Evolutionary conservation across 306 rosid species (phyloP).

Genomic region (Leucaena leucocephala): DNA sequence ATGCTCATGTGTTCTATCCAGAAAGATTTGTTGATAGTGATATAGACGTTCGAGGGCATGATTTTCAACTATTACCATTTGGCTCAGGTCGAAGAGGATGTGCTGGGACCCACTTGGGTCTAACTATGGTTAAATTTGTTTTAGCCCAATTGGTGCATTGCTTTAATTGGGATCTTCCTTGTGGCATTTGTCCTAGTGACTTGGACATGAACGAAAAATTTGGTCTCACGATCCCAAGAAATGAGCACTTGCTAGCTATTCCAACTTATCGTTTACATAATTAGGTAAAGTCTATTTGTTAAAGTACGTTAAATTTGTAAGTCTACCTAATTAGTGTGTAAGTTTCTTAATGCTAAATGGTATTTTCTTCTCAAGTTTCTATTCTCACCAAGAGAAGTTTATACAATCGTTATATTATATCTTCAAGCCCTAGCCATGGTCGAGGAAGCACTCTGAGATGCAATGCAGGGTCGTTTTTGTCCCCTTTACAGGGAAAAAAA

Average conservation of each 20-base stretch:
- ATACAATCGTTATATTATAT: too few species aligned
- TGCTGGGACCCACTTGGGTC: slow-evolving; percentile 33
- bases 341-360: too few species aligned
- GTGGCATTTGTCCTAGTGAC: not conserved
- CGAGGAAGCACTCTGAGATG: too few species aligned
- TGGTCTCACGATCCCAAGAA: not conserved
- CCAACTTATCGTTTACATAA: slow-evolving; percentile 25
- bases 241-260: slow-evolving; percentile 5
- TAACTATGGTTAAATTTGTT: not conserved
- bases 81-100: slow-evolving; percentile 37
- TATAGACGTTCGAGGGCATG: slow-evolving; percentile 21
- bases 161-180: slow-evolving; percentile 38
- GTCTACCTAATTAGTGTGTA: too few species aligned
- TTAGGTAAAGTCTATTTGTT: not conserved
- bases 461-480: too few species aligned
- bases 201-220: slow-evolving; percentile 39
- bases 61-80: slow-evolving; percentile 35
- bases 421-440: too few species aligned
- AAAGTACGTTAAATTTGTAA: too few species aligned
- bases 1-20: slow-evolving; percentile 25
- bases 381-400: too few species aligned
- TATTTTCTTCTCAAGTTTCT: too few species aligned
- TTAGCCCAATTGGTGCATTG: slow-evolving; percentile 36
- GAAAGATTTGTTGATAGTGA: slow-evolving; percentile 17
- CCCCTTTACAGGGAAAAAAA: too few species aligned